phyloP scores from a whole-genome alignment of 192 early-diverging fungal genomes.

The Linnemannia elongata region DNA sequence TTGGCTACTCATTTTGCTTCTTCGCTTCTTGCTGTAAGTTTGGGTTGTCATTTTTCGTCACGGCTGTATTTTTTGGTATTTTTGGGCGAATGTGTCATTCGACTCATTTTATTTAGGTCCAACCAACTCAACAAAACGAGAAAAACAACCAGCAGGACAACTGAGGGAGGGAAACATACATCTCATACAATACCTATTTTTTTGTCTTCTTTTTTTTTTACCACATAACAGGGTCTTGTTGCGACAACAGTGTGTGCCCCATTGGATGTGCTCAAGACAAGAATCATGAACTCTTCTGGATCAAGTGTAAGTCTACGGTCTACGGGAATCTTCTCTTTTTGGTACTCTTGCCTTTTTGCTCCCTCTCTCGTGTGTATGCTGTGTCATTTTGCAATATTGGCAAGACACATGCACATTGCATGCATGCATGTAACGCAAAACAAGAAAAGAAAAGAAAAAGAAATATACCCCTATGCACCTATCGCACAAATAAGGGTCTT shows the following conservation, averaged over 20 bases:
- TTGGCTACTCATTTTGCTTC: conserved; percentile 76
- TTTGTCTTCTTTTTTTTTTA: not conserved
- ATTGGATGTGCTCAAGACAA: conserved; percentile 87
- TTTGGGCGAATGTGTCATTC: conserved; percentile 10
- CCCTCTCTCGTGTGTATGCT: not conserved
- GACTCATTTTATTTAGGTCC: not conserved
- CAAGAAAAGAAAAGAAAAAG: too few relatives aligned
- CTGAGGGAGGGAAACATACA: not conserved
- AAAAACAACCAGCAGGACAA: not conserved
- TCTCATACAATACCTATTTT: not conserved
- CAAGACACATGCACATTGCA: not conserved
- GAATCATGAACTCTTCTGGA: conserved; percentile 82
- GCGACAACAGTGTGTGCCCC: conserved; percentile 84
- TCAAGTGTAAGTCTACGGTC: conserved; percentile 45
- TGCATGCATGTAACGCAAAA: not conserved
- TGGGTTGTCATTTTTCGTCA: not conserved
- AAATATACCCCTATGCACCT: not conserved
- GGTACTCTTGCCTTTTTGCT: not conserved
- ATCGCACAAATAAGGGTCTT: not conserved
- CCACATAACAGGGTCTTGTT: conserved; percentile 68
- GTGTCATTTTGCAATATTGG: not conserved
- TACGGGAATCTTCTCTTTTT: not conserved
- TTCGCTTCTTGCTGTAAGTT: conserved; percentile 77
- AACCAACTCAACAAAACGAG: not conserved
- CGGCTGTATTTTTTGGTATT: conserved; percentile 2